Evolutionary conservation across 495 filamentous ascomycete species (phyloP).

Genomic region (Lasiosphaeria ovina): DNA sequence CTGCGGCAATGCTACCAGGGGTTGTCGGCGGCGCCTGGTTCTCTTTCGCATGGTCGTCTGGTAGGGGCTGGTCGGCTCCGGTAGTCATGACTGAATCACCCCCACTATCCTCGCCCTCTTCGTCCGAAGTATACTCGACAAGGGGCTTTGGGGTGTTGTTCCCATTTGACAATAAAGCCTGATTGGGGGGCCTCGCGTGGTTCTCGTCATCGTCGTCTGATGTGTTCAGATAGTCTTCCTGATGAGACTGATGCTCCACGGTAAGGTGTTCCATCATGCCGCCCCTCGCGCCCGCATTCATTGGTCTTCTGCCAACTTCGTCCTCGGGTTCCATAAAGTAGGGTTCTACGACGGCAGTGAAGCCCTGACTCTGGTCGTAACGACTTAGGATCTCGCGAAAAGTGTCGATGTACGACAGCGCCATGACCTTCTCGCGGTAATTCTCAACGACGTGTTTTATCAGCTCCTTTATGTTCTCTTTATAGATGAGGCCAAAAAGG

Average conservation of each 20-base stretch:
- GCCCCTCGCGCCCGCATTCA: slow-evolving; percentile 57
- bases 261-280: slow-evolving; percentile 61
- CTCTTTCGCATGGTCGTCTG: slow-evolving; percentile 57
- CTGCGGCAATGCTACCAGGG: slow-evolving; percentile 23
- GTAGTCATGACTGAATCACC: slow-evolving; percentile 42
- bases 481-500: slow-evolving; percentile 87
- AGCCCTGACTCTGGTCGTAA: slow-evolving; percentile 80
- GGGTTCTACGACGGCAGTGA: slow-evolving; percentile 56
- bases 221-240: slow-evolving; percentile 94
- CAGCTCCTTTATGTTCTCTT: slow-evolving; percentile 77
- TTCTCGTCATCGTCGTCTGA: slow-evolving; percentile 83
- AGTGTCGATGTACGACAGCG: slow-evolving; percentile 81
- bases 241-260: slow-evolving; percentile 64
- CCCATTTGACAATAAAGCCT: slow-evolving; percentile 36
- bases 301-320: slow-evolving; percentile 48
- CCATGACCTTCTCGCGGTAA: slow-evolving; percentile 76
- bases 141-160: slow-evolving; percentile 65
- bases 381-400: slow-evolving; percentile 72
- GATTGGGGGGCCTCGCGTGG: slow-evolving; percentile 29
- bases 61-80: slow-evolving; percentile 20
- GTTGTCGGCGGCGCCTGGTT: slow-evolving; percentile 27
- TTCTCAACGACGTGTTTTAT: slow-evolving; percentile 85
- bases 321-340: slow-evolving; percentile 51
- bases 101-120: slow-evolving; percentile 60
- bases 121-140: slow-evolving; percentile 89